Conservation (phyloP, 148 eudicot species). For the Spergularia bocconei region DNA sequence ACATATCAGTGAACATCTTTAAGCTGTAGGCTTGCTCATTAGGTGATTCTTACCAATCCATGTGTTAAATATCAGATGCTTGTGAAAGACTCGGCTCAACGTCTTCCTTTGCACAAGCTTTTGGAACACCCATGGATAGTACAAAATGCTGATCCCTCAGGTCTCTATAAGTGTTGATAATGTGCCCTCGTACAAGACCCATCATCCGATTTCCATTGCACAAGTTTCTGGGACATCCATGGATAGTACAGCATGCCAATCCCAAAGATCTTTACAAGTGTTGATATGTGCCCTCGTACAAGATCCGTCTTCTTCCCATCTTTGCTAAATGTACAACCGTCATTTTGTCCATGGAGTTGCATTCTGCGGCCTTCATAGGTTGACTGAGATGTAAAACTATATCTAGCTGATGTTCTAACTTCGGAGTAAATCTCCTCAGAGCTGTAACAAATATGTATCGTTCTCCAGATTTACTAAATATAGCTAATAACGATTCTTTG, state of each 20-base stretch:
- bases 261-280: slow-evolving; percentile 74
- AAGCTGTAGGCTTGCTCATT: neutral
- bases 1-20: neutral
- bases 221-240: slow-evolving; percentile 93
- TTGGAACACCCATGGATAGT: slow-evolving; percentile 96
- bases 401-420: neutral
- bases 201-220: slow-evolving; percentile 72
- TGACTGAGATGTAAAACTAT: slow-evolving; percentile 19
- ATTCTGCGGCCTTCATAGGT: neutral
- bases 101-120: slow-evolving; percentile 84
- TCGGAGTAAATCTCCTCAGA: slow-evolving; percentile 6
- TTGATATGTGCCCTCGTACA: slow-evolving; percentile 21
- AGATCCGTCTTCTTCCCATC: neutral
- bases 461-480: slow-evolving; percentile 6
- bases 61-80: slow-evolving; percentile 61
- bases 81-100: slow-evolving; percentile 73
- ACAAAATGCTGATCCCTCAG: slow-evolving; percentile 89
- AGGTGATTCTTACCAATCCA: neutral
- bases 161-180: slow-evolving; percentile 54
- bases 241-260: slow-evolving; percentile 90
- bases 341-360: slow-evolving; percentile 6
- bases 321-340: neutral
- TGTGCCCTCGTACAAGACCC: slow-evolving; percentile 21
- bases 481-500: slow-evolving; percentile 20
- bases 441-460: slow-evolving; percentile 17